Evolutionary conservation across 2,329 filamentous ascomycete species (phyloP).

Genomic region (Diaporthe australafricana): DNA sequence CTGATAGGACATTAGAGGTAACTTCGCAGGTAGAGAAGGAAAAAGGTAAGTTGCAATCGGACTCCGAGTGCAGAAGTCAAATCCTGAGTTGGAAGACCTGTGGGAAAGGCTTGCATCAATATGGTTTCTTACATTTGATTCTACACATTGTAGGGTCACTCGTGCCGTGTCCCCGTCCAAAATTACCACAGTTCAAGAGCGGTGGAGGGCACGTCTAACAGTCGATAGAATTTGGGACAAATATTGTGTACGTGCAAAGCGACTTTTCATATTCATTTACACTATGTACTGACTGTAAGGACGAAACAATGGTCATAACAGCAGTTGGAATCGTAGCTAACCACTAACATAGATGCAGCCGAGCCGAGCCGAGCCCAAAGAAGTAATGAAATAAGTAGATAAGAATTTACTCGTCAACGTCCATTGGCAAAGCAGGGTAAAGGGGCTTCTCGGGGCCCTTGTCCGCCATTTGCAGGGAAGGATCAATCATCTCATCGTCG

Average conservation of each 20-base stretch:
- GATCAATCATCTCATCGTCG: slow-evolving; percentile 46
- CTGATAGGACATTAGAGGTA: no score
- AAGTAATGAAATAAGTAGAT: not conserved
- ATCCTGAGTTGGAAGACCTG: no score
- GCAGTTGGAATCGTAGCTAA: slow-evolving; percentile 13
- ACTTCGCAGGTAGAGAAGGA: no score
- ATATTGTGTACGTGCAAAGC: not conserved
- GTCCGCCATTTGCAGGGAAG: slow-evolving; percentile 45
- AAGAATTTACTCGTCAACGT: slow-evolving; percentile 26
- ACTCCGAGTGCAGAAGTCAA: no score
- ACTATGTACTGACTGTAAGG: slow-evolving; percentile 8
- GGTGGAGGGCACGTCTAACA: not conserved
- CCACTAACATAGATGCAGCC: slow-evolving; percentile 10
- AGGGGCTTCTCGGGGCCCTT: slow-evolving; percentile 47
- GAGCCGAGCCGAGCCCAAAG: not conserved
- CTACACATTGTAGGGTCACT: no score
- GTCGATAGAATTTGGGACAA: not conserved
- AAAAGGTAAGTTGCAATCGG: no score
- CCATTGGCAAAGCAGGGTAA: slow-evolving; percentile 49
- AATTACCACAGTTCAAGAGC: no score
- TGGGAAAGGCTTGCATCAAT: no score
- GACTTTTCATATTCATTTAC: slow-evolving; percentile 12
- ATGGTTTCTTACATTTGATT: no score
- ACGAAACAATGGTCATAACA: slow-evolving; percentile 4
- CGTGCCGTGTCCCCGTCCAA: no score